Percentiles rank a stretch among this genome's conserved stretches.
phyloP scores from a whole-genome alignment of 73 alveolate species.

The Diophrys sp. region DNA sequence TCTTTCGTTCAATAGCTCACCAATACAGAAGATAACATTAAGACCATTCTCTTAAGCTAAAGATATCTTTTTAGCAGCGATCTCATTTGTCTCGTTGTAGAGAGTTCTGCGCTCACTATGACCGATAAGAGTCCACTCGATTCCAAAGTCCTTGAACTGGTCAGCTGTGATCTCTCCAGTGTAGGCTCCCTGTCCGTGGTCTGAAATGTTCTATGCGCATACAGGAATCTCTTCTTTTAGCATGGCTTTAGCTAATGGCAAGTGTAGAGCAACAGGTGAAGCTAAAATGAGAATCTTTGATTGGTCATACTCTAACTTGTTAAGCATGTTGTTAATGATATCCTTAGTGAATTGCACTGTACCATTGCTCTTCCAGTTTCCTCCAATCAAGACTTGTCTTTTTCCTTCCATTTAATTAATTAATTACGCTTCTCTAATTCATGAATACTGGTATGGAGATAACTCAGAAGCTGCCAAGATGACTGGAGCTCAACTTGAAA shows the following conservation, averaged over 20 bases:
- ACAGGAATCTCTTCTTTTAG: too few relatives aligned
- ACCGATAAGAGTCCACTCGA: constrained; percentile 80
- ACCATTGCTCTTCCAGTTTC: constrained; percentile 82
- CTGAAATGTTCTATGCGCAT: constrained; percentile 61
- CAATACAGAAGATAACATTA: constrained; percentile 68
- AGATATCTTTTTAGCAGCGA: constrained; percentile 66
- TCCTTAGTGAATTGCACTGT: constrained; percentile 57
- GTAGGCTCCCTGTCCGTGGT: constrained; percentile 54
- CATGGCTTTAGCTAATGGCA: constrained; percentile 51
- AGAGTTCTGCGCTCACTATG: constrained; percentile 76
- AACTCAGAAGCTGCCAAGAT: constrained; percentile 59
- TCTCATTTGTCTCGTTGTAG: constrained; percentile 61
- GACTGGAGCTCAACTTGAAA: constrained; percentile 71
- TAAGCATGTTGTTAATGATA: constrained; percentile 50
- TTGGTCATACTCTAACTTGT: constrained; percentile 37
- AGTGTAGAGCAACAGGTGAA: constrained; percentile 78
- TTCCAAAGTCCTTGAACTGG: constrained; percentile 72
- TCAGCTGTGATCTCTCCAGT: constrained; percentile 85
- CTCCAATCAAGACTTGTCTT: constrained; percentile 64
- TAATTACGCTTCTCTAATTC: constrained; percentile 20
- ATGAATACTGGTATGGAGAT: constrained; percentile 85
- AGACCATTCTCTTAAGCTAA: constrained; percentile 62
- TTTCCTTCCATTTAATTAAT: constrained; percentile 46
- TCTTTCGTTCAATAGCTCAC: constrained; percentile 67
- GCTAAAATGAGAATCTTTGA: constrained; percentile 68